Evolutionary conservation across 228 moss, liverwort and hornwort species (phyloP).

Genomic region (Sphagnum magellanicum): DNA sequence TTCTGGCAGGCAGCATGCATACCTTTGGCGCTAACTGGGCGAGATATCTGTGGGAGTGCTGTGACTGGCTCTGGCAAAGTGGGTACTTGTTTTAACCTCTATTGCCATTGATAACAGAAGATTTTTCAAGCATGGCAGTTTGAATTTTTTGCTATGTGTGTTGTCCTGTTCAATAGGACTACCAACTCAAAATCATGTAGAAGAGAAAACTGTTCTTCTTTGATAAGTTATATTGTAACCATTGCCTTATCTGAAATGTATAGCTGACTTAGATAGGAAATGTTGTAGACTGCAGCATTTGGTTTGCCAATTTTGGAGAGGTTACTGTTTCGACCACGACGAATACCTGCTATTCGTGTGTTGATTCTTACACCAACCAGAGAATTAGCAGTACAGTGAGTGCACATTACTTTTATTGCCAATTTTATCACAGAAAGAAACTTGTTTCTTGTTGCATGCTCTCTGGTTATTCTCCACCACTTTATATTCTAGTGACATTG

Average conservation of each 20-base stretch:
- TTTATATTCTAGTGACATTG: too few species aligned
- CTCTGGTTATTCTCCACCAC: too few species aligned
- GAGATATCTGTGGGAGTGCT: constrained; percentile 97
- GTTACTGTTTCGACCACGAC: constrained; percentile 77
- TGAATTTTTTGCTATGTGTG: background rate
- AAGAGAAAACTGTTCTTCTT: too few species aligned
- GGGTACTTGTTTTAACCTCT: constrained; percentile 12
- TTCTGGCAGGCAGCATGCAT: constrained; percentile 84
- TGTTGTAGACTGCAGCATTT: constrained; percentile 85
- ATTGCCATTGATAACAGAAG: background rate
- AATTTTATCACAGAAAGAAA: too few species aligned
- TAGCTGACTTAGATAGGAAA: too few species aligned
- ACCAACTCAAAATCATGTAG: background rate
- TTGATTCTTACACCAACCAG: constrained; percentile 95
- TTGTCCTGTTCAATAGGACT: background rate
- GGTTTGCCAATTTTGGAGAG: constrained; percentile 92
- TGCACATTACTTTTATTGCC: background rate
- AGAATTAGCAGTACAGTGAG: constrained; percentile 99
- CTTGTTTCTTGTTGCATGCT: too few species aligned
- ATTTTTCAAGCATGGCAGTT: too few species aligned
- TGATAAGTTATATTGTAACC: too few species aligned
- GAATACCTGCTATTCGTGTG: constrained; percentile 91
- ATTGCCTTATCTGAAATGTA: too few species aligned
- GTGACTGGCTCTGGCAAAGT: constrained; percentile 99
- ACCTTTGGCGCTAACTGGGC: constrained; percentile 86